Conservation (phyloP, 1,284 basidiomycete genomes). For the Xerocomus amazonicus region DNA sequence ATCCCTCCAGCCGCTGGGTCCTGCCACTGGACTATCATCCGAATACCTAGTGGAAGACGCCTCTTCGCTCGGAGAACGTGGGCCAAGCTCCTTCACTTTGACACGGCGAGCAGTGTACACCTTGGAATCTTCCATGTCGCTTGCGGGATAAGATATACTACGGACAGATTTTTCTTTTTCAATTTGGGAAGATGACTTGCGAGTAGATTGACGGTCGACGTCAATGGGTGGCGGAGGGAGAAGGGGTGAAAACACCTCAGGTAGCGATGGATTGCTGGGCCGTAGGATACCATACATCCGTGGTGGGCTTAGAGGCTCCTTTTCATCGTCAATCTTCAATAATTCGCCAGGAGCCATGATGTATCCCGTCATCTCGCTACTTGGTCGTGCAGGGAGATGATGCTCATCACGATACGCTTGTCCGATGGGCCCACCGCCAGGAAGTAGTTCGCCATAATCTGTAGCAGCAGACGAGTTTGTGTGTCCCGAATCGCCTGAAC, state of each 20-base stretch:
- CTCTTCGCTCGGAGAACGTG: slow-evolving; percentile 28
- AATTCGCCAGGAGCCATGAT: slow-evolving; percentile 32
- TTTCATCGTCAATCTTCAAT: slow-evolving; percentile 30
- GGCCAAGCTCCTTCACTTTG: slow-evolving; percentile 44
- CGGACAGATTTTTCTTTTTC: slow-evolving; percentile 34
- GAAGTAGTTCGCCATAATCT: slow-evolving; percentile 31
- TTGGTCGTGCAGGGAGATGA: slow-evolving; percentile 23
- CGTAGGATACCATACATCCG: slow-evolving; percentile 28
- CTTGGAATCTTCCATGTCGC: slow-evolving; percentile 47
- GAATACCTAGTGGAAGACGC: slow-evolving; percentile 21
- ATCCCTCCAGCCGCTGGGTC: slow-evolving; percentile 30
- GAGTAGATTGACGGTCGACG: slow-evolving; percentile 33
- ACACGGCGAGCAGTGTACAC: slow-evolving; percentile 60
- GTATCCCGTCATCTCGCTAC: slow-evolving; percentile 28
- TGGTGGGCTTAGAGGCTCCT: slow-evolving; percentile 21
- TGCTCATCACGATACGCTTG: slow-evolving; percentile 30
- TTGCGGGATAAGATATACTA: slow-evolving; percentile 35
- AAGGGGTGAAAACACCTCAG: slow-evolving; percentile 35
- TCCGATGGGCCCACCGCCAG: slow-evolving; percentile 31
- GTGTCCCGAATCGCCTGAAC: slow-evolving; percentile 24
- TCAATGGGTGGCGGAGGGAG: slow-evolving; percentile 40
- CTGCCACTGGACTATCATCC: slow-evolving; percentile 27
- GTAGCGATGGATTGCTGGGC: slow-evolving; percentile 23
- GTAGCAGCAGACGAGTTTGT: slow-evolving; percentile 27
- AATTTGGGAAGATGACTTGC: slow-evolving; percentile 27